Percentiles rank a stretch among this genome's conserved stretches.
These are phyloP conservation scores for Pelargonium citronellum DNA, from an alignment of 441 rosid species.

Conservation along the genomic window DNA sequence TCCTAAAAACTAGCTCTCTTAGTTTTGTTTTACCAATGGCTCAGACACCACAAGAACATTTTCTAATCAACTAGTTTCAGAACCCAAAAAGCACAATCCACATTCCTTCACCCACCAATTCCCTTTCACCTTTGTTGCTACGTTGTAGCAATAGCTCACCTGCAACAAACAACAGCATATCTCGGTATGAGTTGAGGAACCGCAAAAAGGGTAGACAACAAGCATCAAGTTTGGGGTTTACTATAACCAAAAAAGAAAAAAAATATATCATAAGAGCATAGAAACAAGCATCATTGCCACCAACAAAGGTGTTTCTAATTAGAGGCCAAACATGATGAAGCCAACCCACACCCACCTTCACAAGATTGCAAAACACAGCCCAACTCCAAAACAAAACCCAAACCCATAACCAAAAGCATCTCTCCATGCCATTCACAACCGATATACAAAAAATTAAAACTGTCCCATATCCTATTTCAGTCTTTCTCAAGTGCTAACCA, in stretches of 20 bases:
- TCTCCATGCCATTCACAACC: constrained; percentile 17
- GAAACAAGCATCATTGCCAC: constrained; percentile 36
- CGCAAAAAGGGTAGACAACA: constrained; percentile 47
- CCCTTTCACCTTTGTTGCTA: constrained; percentile 21
- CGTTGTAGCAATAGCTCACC: constrained; percentile 34
- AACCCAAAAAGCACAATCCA: constrained; percentile 42
- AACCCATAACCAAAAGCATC: constrained; percentile 9
- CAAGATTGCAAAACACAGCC: constrained; percentile 4
- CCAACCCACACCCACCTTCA: constrained; percentile 4
- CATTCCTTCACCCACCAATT: constrained; percentile 30
- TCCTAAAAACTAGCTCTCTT: constrained; percentile 20
- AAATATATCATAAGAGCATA: not conserved
- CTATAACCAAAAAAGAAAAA: constrained; percentile 17
- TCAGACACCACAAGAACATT: constrained; percentile 29
- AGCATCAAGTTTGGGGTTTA: constrained; percentile 45
- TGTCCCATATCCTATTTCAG: not conserved
- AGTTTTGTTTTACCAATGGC: constrained; percentile 34
- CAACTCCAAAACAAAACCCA: constrained; percentile 18
- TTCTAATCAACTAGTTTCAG: constrained; percentile 27
- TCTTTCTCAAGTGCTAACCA: not conserved
- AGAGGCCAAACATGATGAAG: constrained; percentile 17
- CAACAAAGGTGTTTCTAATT: constrained; percentile 38
- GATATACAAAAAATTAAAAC: not conserved
- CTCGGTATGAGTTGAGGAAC: constrained; percentile 37
- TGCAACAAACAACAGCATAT: constrained; percentile 48